Base-by-base conservation (phyloP, 1,284 basidiomycete genomes). In the Erythrobasidium hasegawianum region DNA sequence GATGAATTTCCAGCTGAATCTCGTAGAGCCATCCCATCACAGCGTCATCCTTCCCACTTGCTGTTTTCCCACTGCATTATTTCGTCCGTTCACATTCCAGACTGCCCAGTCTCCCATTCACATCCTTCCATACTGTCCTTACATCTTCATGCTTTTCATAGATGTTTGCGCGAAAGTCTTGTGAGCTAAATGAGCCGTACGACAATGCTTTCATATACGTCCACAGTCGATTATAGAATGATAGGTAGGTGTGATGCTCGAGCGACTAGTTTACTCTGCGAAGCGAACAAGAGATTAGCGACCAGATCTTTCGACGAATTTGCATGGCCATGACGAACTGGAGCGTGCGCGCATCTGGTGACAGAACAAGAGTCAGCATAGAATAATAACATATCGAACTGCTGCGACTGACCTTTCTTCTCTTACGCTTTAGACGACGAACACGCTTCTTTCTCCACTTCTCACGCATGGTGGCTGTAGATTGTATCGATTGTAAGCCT, bases 371-470 rank as follows among this genome's bases (percentile, higher is more conserved):
- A 18, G 59, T 62, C 52, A 62, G 59, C 22, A 10, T 22, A 18
- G 54, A n/a, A n/a, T n/a, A n/a, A n/a, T n/a, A n/a, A n/a, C n/a
- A n/a, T n/a, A n/a, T n/a, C n/a, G n/a, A n/a, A 39, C n/a, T n/a
- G 8, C 18, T 18, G 53, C 5, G 26, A 50, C 70, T 65, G 49
- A 69, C 72, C 73, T 75, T 75, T 74, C 74, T 75, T 66, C 74
- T 68, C 67, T 75, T 75, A 58, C 74, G 72, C 62, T 74, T 75
- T 54, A 75, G 68, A 62, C 74, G 72, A 68, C 74, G 71, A 57
- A 71, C 71, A 68, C 74, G 73, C 73, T 75, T 75, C 74, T 75
- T 75, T 59, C 71, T 68, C 74, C 74, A 75, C 74, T 75, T 75
- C 56, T 74, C 72, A 71, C 74, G 71, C 74, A 70, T 74, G 56